A percentile compares a stretch with the other conserved stretches of the same genome.
Conservation (phyloP, 345 rosid genomes). For the Lumnitzera racemosa region DNA sequence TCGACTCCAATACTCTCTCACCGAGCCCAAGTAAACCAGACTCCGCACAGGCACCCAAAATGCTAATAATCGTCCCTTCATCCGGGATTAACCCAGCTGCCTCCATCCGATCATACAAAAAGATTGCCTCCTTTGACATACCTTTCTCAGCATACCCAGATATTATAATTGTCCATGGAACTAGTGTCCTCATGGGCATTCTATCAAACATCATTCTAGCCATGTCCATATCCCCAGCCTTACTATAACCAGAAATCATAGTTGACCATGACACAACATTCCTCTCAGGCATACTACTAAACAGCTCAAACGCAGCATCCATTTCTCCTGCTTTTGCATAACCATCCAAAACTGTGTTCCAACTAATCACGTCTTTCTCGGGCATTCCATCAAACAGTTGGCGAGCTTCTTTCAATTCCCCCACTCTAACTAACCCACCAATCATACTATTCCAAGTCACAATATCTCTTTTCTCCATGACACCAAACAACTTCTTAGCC, state of each 20-base stretch:
- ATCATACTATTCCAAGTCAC: conserved; percentile 88
- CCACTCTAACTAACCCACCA: conserved; percentile 47
- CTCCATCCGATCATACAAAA: conserved; percentile 53
- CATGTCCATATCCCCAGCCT: conserved; percentile 77
- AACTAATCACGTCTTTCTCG: conserved; percentile 56
- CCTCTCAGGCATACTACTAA: conserved; percentile 64
- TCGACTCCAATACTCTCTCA: conserved; percentile 43
- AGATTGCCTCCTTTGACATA: conserved; percentile 45
- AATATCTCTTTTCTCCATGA: conserved; percentile 49
- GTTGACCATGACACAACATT: conserved; percentile 89
- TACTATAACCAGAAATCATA: conserved; percentile 62
- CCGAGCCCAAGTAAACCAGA: conserved; percentile 77
- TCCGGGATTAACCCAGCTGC: conserved; percentile 44
- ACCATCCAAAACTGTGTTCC: conserved; percentile 84
- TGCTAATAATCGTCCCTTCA: conserved; percentile 56
- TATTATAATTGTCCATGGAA: conserved; percentile 82
- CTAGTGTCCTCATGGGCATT: conserved; percentile 70
- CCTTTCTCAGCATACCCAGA: conserved; percentile 80
- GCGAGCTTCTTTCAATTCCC: conserved; percentile 47
- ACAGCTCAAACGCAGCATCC: conserved; percentile 58
- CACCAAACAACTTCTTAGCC: conserved; percentile 57
- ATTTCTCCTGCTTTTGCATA: conserved; percentile 63
- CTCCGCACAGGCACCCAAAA: conserved; percentile 76
- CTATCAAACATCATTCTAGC: conserved; percentile 71
- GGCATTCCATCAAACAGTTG: conserved; percentile 78